A percentile compares a stretch with the other conserved stretches of the same genome.
phyloP scores from a whole-genome alignment of 2,329 filamentous ascomycete genomes.

The Fusarium ambrosium region DNA sequence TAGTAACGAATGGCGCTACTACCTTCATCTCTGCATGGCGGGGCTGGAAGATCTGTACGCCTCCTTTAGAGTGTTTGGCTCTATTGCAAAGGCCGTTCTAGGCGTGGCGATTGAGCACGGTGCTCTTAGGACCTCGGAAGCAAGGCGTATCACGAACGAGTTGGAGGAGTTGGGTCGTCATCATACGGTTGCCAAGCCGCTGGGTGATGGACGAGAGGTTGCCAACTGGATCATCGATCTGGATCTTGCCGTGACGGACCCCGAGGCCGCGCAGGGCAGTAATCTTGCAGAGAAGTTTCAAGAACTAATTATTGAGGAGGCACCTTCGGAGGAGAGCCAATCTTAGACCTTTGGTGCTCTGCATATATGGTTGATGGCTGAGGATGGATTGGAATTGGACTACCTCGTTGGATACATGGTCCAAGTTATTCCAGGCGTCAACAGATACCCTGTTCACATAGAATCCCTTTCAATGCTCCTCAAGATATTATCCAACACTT shows the following conservation, averaged over 20 bases:
- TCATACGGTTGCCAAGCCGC: not conserved
- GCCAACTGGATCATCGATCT: slow-evolving; percentile 7
- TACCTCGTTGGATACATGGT: not conserved
- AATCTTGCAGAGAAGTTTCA: slow-evolving; percentile 3
- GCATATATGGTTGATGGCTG: not conserved
- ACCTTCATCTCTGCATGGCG: slow-evolving; percentile 53
- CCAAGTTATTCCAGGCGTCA: not conserved
- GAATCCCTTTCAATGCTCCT: not conserved
- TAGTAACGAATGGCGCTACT: slow-evolving; percentile 50
- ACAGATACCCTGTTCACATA: not conserved
- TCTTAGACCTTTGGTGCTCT: not conserved
- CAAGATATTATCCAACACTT: not conserved
- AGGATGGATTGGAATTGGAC: not conserved
- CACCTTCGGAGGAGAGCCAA: not conserved
- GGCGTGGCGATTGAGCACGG: not conserved
- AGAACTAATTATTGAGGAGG: not conserved
- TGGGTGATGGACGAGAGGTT: not conserved
- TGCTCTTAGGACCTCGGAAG: not conserved
- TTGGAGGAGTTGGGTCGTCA: not conserved
- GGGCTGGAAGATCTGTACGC: slow-evolving; percentile 46
- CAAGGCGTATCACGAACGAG: not conserved
- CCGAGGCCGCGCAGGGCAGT: not conserved
- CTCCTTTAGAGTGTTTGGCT: slow-evolving; percentile 4
- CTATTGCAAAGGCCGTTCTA: slow-evolving; percentile 1
- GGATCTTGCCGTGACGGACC: slow-evolving; percentile 4